Conservation (phyloP, 495 filamentous ascomycete species). For the Podospora fimiseda region DNA sequence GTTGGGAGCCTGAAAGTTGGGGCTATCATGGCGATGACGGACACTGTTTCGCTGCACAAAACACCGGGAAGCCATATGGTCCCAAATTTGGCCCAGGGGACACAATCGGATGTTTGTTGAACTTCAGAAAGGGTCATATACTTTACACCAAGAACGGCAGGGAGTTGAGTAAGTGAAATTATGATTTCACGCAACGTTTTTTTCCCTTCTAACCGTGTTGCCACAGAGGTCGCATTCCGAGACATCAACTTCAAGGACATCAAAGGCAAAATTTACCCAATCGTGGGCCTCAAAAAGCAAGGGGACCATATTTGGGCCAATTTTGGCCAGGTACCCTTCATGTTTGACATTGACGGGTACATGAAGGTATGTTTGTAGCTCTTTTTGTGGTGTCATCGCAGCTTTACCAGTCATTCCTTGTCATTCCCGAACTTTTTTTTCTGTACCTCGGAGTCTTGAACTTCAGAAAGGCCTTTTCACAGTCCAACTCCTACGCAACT, state of each 20-base stretch:
- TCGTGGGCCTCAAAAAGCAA: conserved; percentile 88
- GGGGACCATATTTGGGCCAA: conserved; percentile 80
- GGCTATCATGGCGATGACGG: conserved; percentile 98
- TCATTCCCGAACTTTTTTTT: too few species aligned
- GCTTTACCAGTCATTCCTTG: too few species aligned
- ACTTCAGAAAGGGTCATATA: conserved; percentile 78
- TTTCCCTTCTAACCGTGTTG: conserved; percentile 8
- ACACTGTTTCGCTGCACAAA: conserved; percentile 69
- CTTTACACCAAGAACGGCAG: conserved; percentile 95
- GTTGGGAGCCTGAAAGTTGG: conserved; percentile 96
- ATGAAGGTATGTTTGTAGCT: conserved; percentile 55
- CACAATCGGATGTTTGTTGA: conserved; percentile 86
- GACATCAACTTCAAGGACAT: conserved; percentile 64
- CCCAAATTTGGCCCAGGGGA: conserved; percentile 65
- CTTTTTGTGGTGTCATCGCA: background rate
- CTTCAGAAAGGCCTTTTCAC: too few species aligned
- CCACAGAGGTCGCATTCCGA: conserved; percentile 68
- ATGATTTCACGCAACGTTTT: conserved; percentile 2
- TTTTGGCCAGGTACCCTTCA: conserved; percentile 85
- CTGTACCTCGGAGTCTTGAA: too few species aligned
- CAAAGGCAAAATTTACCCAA: conserved; percentile 66
- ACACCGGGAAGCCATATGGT: conserved; percentile 70
- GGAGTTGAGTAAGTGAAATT: conserved; percentile 53
- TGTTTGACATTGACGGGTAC: conserved; percentile 87
- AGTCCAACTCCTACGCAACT: background rate